Conservation (phyloP, 768 basidiomycete species). For the Albatrellus ellisii region DNA sequence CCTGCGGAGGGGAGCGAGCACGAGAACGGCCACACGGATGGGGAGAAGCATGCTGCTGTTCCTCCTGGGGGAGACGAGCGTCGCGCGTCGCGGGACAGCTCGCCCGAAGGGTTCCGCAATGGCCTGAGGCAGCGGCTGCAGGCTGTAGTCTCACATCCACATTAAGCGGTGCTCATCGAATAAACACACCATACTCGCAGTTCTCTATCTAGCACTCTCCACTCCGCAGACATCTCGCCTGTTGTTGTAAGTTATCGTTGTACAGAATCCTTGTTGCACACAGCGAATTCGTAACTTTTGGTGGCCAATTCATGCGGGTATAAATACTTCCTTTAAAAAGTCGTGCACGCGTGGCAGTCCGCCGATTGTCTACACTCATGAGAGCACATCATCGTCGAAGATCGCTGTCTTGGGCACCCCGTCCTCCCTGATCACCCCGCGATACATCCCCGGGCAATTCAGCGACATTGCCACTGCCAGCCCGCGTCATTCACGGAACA, state of each 20-base stretch:
- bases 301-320: too few relatives aligned
- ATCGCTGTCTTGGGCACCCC: conserved; percentile 66
- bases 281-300: background rate
- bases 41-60: background rate
- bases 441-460: conserved; percentile 75
- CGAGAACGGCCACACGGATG: background rate
- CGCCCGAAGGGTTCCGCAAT: background rate
- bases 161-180: background rate
- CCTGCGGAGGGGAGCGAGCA: background rate
- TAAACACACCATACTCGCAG: background rate
- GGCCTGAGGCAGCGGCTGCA: conserved; percentile 1
- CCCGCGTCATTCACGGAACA: background rate
- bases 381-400: conserved; percentile 49
- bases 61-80: background rate
- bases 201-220: background rate
- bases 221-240: background rate
- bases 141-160: background rate
- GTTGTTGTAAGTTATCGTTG: background rate
- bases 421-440: conserved; percentile 58
- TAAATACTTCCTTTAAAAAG: background rate
- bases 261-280: background rate
- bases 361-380: background rate
- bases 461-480: conserved; percentile 52
- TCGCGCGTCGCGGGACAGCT: background rate
- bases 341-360: background rate